phyloP scores from a whole-genome alignment of 2,329 filamentous ascomycete genomes.

The Colletotrichum zoysiae region DNA sequence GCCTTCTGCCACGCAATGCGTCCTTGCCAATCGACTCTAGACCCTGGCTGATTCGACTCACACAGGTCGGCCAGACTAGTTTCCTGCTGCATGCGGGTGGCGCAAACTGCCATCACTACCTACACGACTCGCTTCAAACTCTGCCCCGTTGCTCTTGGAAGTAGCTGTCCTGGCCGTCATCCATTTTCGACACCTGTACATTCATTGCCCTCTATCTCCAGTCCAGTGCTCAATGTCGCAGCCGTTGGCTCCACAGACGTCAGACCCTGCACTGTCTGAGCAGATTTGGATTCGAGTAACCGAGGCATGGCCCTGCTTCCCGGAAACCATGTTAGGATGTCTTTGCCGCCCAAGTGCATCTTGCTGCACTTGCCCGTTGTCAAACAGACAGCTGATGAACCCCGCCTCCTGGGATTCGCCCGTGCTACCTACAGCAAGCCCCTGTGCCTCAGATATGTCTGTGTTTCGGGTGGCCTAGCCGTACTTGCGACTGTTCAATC shows the following conservation, averaged over 20 bases:
- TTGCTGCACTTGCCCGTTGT: constrained; percentile 1
- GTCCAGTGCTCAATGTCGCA: not conserved
- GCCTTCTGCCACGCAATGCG: constrained; percentile 3
- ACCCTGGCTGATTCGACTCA: constrained; percentile 4
- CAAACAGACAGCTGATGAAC: not conserved
- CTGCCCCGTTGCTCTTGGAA: not conserved
- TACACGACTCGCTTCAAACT: not conserved
- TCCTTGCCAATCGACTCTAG: constrained; percentile 7
- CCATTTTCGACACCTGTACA: not conserved
- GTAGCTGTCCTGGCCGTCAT: not conserved
- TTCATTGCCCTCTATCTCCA: not conserved
- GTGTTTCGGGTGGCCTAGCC: not conserved
- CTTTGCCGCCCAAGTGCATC: not conserved
- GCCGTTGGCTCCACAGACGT: not conserved
- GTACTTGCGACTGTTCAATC: constrained; percentile 3
- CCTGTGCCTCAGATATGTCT: constrained; percentile 1
- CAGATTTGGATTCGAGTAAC: not conserved
- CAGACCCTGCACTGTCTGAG: constrained; percentile 5
- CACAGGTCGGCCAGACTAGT: not conserved
- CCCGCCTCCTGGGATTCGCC: not conserved
- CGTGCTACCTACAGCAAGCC: not conserved
- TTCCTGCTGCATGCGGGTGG: not conserved
- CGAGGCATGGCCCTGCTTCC: not conserved
- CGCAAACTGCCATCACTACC: not conserved
- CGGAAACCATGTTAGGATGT: not conserved